Evolutionary conservation across 164 flowering plant species (phyloP).

Genomic region (Chimonanthus salicifolius): DNA sequence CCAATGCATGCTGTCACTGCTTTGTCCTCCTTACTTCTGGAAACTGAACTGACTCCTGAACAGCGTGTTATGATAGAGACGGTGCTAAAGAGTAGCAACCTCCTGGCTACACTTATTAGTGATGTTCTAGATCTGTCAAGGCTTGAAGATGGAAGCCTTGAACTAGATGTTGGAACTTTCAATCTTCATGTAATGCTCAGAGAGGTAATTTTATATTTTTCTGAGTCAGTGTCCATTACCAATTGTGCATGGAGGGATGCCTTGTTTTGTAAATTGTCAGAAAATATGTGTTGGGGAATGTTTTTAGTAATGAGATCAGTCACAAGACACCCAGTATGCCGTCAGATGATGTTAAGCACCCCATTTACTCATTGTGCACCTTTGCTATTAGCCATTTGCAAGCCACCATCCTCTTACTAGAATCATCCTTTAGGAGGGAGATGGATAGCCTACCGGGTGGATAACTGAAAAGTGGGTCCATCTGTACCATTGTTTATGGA

Average conservation of each 20-base stretch:
- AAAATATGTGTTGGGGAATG: too few relatives aligned
- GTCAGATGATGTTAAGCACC: background rate
- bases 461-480: background rate
- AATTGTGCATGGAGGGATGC: background rate
- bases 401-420: background rate
- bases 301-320: background rate
- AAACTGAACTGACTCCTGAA: conserved; percentile 58
- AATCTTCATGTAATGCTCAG: conserved; percentile 50
- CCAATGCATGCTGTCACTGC: conserved; percentile 69
- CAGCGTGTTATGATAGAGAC: conserved; percentile 72
- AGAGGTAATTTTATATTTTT: conserved; percentile 40
- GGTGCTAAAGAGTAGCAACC: conserved; percentile 65
- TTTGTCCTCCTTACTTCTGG: conserved; percentile 64
- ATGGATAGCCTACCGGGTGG: background rate
- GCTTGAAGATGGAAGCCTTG: conserved; percentile 78
- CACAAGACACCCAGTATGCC: background rate
- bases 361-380: background rate
- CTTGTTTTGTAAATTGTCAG: background rate
- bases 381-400: background rate
- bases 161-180: conserved; percentile 39
- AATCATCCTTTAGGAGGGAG: background rate
- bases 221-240: background rate
- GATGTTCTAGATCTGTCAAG: conserved; percentile 79
- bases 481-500: background rate
- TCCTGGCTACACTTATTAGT: conserved; percentile 62